Conservation (phyloP, 495 filamentous ascomycete genomes). For the Parathielavia hyrcaniae region DNA sequence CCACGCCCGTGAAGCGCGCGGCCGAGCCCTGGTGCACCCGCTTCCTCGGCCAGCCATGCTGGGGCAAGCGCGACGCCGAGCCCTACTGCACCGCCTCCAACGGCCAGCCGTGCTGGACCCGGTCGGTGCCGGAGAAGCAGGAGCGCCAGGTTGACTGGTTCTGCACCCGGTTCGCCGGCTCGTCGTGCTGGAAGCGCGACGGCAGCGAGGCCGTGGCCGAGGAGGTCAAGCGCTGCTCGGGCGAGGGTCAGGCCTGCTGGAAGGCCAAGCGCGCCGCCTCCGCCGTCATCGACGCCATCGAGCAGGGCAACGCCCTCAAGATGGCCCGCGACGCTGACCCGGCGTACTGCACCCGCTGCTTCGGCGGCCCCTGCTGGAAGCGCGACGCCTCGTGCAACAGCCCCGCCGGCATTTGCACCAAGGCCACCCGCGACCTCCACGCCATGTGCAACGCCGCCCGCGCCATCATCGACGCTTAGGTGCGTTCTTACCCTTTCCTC, state of each 20-base stretch:
- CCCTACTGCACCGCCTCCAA: conserved; percentile 3
- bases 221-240: conserved; percentile 26
- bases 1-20: too few species aligned
- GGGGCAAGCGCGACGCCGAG: conserved; percentile 19
- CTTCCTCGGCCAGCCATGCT: conserved; percentile 26
- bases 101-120: conserved; percentile 17
- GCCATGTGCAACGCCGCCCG: conserved; percentile 32
- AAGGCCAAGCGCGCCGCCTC: conserved; percentile 34
- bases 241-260: conserved; percentile 31
- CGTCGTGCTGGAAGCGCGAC: conserved; percentile 17
- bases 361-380: conserved; percentile 18
- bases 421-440: conserved; percentile 35
- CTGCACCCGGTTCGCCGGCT: conserved; percentile 13
- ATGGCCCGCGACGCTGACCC: conserved; percentile 13
- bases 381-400: conserved; percentile 29
- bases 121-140: not conserved
- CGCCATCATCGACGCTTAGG: conserved; percentile 29
- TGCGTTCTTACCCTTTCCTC: conserved; percentile 5
- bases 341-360: conserved; percentile 14
- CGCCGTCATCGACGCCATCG: conserved; percentile 32
- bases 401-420: conserved; percentile 30
- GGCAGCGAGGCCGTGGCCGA: conserved; percentile 6
- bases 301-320: conserved; percentile 19
- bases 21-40: conserved; percentile 20
- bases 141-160: conserved; percentile 2